Conservation (phyloP, 2,329 filamentous ascomycete species). For the Clonostachys rosea region DNA sequence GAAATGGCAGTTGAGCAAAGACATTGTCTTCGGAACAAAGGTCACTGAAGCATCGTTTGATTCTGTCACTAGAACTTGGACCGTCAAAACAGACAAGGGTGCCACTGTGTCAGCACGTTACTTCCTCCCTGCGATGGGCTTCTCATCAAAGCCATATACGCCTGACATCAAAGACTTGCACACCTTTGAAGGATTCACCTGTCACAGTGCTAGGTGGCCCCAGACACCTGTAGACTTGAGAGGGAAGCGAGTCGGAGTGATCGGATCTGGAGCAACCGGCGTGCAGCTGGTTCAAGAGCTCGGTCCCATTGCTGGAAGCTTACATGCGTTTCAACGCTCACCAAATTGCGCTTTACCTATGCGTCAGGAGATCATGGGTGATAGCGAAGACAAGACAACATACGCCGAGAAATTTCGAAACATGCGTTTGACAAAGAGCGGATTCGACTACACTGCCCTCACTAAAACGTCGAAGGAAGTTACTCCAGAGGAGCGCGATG, state of each 20-base stretch:
- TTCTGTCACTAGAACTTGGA: slow-evolving; percentile 22
- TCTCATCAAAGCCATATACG: slow-evolving; percentile 29
- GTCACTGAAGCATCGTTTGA: slow-evolving; percentile 30
- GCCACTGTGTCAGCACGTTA: slow-evolving; percentile 21
- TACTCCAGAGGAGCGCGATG: too few species aligned
- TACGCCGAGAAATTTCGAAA: slow-evolving; percentile 15
- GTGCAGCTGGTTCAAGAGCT: slow-evolving; percentile 42
- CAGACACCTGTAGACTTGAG: slow-evolving; percentile 22
- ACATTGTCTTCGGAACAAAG: slow-evolving; percentile 29
- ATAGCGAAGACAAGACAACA: slow-evolving; percentile 12
- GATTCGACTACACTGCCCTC: background rate
- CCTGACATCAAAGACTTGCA: slow-evolving; percentile 21
- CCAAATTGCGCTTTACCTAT: slow-evolving; percentile 56
- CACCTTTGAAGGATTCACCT: background rate
- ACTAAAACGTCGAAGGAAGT: background rate
- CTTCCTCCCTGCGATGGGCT: slow-evolving; percentile 32
- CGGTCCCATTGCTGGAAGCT: background rate
- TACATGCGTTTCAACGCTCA: background rate
- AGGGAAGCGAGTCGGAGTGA: slow-evolving; percentile 48
- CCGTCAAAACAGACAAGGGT: slow-evolving; percentile 28
- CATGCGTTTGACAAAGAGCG: background rate
- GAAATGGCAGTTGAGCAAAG: slow-evolving; percentile 27
- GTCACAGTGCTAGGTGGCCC: background rate
- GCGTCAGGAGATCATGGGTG: slow-evolving; percentile 29
- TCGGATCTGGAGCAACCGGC: slow-evolving; percentile 51